These are phyloP conservation scores for Stephania yunnanensis DNA, from an alignment of 164 flowering plant species.

Conservation along the genomic window DNA sequence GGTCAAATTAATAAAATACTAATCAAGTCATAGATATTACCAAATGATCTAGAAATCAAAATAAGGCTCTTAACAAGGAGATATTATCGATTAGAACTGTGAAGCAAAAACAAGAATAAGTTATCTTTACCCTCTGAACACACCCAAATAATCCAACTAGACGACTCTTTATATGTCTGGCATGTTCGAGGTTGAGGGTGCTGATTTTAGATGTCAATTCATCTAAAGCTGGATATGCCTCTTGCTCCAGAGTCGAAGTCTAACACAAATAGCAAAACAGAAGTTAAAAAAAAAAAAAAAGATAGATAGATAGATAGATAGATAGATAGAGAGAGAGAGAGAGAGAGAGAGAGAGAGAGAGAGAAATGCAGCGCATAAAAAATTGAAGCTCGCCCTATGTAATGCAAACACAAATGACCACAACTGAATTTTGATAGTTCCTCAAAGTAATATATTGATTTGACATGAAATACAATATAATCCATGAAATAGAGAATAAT, in stretches of 20 bases:
- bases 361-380: not conserved
- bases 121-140: conserved; percentile 42
- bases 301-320: too few species aligned
- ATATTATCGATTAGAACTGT: not conserved
- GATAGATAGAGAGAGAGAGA: too few species aligned
- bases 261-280: conserved; percentile 12
- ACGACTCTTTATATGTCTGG: conserved; percentile 50
- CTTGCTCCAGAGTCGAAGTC: conserved; percentile 47
- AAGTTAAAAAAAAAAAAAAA: not conserved
- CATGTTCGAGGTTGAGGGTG: conserved; percentile 54
- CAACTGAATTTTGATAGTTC: not conserved
- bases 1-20: not conserved
- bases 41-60: not conserved
- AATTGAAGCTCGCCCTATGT: not conserved
- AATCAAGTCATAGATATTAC: not conserved
- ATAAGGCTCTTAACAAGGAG: not conserved
- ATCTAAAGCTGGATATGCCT: conserved; percentile 58
- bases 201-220: conserved; percentile 54
- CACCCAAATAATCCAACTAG: conserved; percentile 51
- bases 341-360: too few species aligned
- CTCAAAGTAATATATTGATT: not conserved
- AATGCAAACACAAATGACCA: not conserved
- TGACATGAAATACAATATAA: not conserved
- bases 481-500: not conserved
- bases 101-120: not conserved